phyloP scores from a whole-genome alignment of 768 basidiomycete genomes.

The Tricholoma furcatifolium region DNA sequence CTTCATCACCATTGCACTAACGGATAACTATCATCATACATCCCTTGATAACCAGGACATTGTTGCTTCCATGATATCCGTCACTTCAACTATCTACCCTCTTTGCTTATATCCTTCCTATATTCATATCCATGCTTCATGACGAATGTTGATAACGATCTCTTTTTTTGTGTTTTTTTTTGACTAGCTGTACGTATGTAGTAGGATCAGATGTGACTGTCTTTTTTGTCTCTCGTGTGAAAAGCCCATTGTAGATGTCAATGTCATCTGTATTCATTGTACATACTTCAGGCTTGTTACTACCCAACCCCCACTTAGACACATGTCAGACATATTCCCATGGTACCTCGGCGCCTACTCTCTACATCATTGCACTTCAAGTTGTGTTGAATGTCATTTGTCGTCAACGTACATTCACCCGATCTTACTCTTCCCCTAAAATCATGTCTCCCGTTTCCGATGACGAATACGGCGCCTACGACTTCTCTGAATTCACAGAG shows the following conservation, averaged over 20 bases:
- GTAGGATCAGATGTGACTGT: neutral
- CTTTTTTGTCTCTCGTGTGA: too few species aligned
- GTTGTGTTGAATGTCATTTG: neutral
- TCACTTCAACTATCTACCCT: neutral
- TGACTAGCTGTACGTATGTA: neutral
- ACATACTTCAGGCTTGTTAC: too few species aligned
- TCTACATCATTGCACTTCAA: too few species aligned
- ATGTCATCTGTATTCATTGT: too few species aligned
- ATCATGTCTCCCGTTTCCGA: slow-evolving; percentile 17
- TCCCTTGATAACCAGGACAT: neutral
- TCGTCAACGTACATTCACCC: neutral
- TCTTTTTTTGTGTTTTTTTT: neutral
- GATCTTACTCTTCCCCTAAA: neutral
- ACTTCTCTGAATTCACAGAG: slow-evolving; percentile 56
- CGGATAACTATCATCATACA: neutral
- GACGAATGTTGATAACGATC: slow-evolving; percentile 6
- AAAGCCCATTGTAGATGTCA: too few species aligned
- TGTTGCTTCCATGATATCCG: neutral
- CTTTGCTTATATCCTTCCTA: neutral
- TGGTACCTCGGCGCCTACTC: too few species aligned
- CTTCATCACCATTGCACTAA: slow-evolving; percentile 3
- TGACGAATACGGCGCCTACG: slow-evolving; percentile 46
- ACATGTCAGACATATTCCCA: too few species aligned
- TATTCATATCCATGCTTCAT: neutral
- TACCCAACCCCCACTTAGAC: too few species aligned